Base-by-base conservation (phyloP, 2,329 filamentous ascomycete genomes). In the Claviceps humidiphila region DNA sequence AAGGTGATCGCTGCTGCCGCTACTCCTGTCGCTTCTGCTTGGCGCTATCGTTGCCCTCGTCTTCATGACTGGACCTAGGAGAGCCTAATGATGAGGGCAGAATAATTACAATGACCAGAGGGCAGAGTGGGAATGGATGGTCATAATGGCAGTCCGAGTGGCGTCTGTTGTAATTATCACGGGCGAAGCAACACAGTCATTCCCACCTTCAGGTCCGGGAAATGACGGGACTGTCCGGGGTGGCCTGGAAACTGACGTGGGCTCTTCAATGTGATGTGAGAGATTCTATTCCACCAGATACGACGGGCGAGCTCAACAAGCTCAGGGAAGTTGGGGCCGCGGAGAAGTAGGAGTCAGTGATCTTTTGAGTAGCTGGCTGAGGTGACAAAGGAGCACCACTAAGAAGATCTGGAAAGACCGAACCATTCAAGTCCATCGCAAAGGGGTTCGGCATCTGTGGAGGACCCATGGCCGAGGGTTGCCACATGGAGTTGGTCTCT, bases 381-480 rank as follows among this genome's bases (percentile, higher is more conserved):
- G 89, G 87, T 55, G 89, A 91, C 54, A 91, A 73, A 13, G 85
- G 86, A 56, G 81, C 81, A 48, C 81, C 79, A 57, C 78, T 80
- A 59, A 86, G 74, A 61, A 89, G 81, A 64, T 93, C 88, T 54
- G 86, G 83, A 64, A 95, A 89, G 39, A 86, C 81, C 43, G 82
- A 76, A 57, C 80, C 78, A 63, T 82, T 81, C 57, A 89, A 76
- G 61, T 95, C 89, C 66, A 94, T 74, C 52, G 82, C 76, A 64
- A 88, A 91, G 5, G 82, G 80, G 60, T 82, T 81, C 44, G 80
- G 72, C 65, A 87, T 75, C 60, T 83, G 76, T 34, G 82, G 79
- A 57, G 86, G 85, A 22, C 79, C 76, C 68, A 87, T 83, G 61
- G 89, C 73, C 41, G 81, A 75, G 49, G 79, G 75, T 61, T 85